A percentile compares a stretch with the other conserved stretches of the same genome.
phyloP scores from a whole-genome alignment of 2,329 filamentous ascomycete genomes.

The Paecilomyces variotii region DNA sequence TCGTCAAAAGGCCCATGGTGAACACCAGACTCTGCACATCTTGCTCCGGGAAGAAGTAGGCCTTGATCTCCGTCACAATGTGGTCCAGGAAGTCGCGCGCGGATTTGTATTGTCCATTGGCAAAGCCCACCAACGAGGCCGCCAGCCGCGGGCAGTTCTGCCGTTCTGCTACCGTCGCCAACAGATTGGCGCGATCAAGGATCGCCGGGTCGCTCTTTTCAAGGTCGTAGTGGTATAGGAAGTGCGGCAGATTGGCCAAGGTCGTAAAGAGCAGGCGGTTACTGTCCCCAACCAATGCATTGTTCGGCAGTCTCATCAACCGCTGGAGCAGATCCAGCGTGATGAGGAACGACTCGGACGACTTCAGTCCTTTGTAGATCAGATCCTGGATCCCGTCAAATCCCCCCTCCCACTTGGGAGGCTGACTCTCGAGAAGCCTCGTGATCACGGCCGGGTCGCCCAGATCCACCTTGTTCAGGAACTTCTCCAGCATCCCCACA shows the following conservation, averaged over 20 bases:
- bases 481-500: slow-evolving; percentile 80
- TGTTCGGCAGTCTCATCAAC: slow-evolving; percentile 69
- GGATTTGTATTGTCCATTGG: slow-evolving; percentile 56
- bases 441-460: slow-evolving; percentile 59
- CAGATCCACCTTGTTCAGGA: slow-evolving; percentile 77
- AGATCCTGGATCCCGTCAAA: slow-evolving; percentile 83
- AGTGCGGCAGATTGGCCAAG: slow-evolving; percentile 85
- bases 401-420: slow-evolving; percentile 75
- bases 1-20: slow-evolving; percentile 83
- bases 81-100: slow-evolving; percentile 70
- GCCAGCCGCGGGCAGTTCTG: slow-evolving; percentile 63
- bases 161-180: slow-evolving; percentile 64
- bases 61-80: slow-evolving; percentile 64
- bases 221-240: slow-evolving; percentile 70
- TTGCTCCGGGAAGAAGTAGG: slow-evolving; percentile 70
- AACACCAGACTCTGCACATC: slow-evolving; percentile 85
- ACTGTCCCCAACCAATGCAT: slow-evolving; percentile 72
- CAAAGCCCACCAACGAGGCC: slow-evolving; percentile 61
- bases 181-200: slow-evolving; percentile 57
- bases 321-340: slow-evolving; percentile 71
- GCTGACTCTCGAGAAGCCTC: slow-evolving; percentile 68
- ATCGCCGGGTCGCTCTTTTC: slow-evolving; percentile 48
- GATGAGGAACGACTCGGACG: slow-evolving; percentile 69
- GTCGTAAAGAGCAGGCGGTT: slow-evolving; percentile 74
- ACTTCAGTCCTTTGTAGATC: slow-evolving; percentile 86